A percentile compares a stretch with the other conserved stretches of the same genome.
Conservation (phyloP, 2,329 filamentous ascomycete genomes). For the Exserohilum turcica region DNA sequence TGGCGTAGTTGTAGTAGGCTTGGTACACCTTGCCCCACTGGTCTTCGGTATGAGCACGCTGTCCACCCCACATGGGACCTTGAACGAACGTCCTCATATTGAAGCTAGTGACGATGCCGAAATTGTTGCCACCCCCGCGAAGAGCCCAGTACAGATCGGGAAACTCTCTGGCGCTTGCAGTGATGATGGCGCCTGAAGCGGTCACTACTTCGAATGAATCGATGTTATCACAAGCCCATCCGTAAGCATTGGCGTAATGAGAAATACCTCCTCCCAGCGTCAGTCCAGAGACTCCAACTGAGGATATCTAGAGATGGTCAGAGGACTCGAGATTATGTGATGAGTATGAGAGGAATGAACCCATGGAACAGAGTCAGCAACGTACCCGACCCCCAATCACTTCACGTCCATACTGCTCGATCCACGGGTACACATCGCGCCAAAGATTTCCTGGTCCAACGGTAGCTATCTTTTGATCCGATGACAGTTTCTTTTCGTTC, state of each 20-base stretch:
- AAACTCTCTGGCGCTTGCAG: conserved; percentile 29
- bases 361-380: neutral
- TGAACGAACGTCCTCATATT: conserved; percentile 30
- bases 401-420: conserved; percentile 34
- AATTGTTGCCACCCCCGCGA: conserved; percentile 44
- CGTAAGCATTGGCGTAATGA: conserved; percentile 28
- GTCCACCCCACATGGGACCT: conserved; percentile 38
- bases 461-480: conserved; percentile 27
- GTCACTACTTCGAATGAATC: conserved; percentile 39
- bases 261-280: conserved; percentile 34
- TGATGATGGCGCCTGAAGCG: conserved; percentile 23
- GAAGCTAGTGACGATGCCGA: conserved; percentile 43
- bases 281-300: conserved; percentile 23
- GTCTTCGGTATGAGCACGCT: conserved; percentile 16
- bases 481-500: conserved; percentile 26
- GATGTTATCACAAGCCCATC: conserved; percentile 42
- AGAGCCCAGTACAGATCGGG: conserved; percentile 48
- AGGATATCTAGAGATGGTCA: conserved; percentile 14
- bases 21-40: conserved; percentile 28
- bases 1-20: conserved; percentile 21
- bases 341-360: neutral
- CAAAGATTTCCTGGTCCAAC: conserved; percentile 45
- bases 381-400: conserved; percentile 41
- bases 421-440: conserved; percentile 39
- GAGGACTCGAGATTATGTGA: neutral